A percentile compares a stretch with the other conserved stretches of the same genome.
Conservation (phyloP, 257 asterid genomes). For the Fraxinus anomala region DNA sequence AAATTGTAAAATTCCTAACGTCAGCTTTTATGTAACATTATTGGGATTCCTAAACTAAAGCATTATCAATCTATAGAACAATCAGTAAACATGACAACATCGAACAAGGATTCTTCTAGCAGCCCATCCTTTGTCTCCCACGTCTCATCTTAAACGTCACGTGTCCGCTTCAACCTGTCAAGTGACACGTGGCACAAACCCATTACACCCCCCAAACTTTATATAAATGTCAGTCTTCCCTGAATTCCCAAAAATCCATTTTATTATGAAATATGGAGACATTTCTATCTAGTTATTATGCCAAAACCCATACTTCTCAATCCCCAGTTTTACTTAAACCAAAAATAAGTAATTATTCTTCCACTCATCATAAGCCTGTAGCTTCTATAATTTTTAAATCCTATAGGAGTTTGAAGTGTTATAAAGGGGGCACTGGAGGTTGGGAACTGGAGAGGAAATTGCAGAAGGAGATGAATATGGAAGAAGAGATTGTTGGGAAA, state of each 20-base stretch:
- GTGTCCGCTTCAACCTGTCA: background rate
- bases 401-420: constrained; percentile 29
- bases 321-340: background rate
- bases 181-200: constrained; percentile 33
- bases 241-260: background rate
- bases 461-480: constrained; percentile 28
- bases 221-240: background rate
- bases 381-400: background rate
- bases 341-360: constrained; percentile 2
- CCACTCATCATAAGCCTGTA: background rate
- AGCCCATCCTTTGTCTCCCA: background rate
- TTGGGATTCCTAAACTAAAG: too few relatives aligned
- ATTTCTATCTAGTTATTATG: constrained; percentile 1
- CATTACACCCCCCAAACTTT: background rate
- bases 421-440: constrained; percentile 24
- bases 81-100: background rate
- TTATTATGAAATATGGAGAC: constrained; percentile 24
- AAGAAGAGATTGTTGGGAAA: constrained; percentile 39
- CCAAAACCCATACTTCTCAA: constrained; percentile 8
- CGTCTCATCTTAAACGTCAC: background rate
- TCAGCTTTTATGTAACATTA: too few relatives aligned
- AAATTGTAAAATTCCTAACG: too few relatives aligned
- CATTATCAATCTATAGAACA: too few relatives aligned
- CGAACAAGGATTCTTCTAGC: background rate
- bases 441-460: constrained; percentile 27